phyloP scores from a whole-genome alignment of 2,329 filamentous ascomycete genomes.

The Stagonosporopsis chrysanthemi region DNA sequence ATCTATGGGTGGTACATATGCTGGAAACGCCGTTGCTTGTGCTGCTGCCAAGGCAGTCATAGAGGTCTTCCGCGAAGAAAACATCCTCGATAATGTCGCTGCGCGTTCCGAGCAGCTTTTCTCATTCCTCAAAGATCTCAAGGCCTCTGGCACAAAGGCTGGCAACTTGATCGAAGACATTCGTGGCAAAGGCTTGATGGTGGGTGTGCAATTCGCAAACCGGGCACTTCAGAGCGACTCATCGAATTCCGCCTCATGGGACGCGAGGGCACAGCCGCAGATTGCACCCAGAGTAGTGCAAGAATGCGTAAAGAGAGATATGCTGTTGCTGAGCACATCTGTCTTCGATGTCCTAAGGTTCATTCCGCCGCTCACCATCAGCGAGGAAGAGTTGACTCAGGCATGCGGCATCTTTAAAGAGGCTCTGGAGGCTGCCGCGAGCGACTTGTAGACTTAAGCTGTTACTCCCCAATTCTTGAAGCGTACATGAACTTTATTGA shows the following conservation, averaged over 20 bases:
- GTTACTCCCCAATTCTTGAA: not conserved
- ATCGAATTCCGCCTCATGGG: conserved; percentile 26
- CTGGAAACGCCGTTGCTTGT: conserved; percentile 40
- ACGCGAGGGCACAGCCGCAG: conserved; percentile 28
- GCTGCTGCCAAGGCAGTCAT: conserved; percentile 39
- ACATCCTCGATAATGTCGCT: conserved; percentile 38
- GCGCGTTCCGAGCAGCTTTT: conserved; percentile 39
- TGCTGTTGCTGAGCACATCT: conserved; percentile 42
- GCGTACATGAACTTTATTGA: not conserved
- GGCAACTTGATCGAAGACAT: conserved; percentile 40
- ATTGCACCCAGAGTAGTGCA: conserved; percentile 39
- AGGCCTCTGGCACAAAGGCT: conserved; percentile 34
- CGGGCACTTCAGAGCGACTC: conserved; percentile 27
- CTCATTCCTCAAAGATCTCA: conserved; percentile 33
- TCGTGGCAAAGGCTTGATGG: conserved; percentile 38
- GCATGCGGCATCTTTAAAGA: conserved; percentile 39
- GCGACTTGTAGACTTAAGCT: conserved; percentile 26
- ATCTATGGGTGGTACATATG: conserved; percentile 42
- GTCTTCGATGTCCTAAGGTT: conserved; percentile 41
- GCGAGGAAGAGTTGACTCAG: conserved; percentile 35
- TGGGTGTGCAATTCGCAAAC: conserved; percentile 39
- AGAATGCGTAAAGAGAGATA: conserved; percentile 39
- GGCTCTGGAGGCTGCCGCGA: conserved; percentile 36
- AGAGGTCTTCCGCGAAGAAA: conserved; percentile 37
- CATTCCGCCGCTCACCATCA: conserved; percentile 40